Conservation (phyloP, 345 rosid species). For the Mangifera indica region DNA sequence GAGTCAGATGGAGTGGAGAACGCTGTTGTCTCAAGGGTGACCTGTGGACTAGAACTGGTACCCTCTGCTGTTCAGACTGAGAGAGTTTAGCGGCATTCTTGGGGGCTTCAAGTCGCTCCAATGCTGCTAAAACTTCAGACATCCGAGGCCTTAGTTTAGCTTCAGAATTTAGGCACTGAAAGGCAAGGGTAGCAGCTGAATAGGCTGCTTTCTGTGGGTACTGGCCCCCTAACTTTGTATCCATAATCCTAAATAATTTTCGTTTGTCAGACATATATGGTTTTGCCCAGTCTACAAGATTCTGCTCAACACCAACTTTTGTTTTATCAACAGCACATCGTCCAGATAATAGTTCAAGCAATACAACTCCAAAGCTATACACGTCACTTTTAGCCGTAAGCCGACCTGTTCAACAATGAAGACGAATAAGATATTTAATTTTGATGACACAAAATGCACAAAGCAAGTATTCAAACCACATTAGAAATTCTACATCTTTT, state of each 20-base stretch:
- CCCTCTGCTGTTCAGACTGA: constrained; percentile 32
- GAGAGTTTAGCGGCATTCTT: constrained; percentile 32
- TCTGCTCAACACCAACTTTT: constrained; percentile 80
- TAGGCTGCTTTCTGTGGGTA: constrained; percentile 86
- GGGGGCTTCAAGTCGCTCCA: constrained; percentile 61
- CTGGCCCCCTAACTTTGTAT: constrained; percentile 91
- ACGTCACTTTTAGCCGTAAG: constrained; percentile 93
- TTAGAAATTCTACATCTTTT: no score
- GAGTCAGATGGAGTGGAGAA: constrained; percentile 53
- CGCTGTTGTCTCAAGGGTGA: constrained; percentile 58
- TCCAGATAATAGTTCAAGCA: constrained; percentile 87
- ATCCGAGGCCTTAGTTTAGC: constrained; percentile 80
- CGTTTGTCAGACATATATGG: constrained; percentile 86
- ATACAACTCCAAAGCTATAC: constrained; percentile 93
- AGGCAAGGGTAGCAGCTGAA: constrained; percentile 76
- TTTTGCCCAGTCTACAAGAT: constrained; percentile 91
- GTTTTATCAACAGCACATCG: constrained; percentile 84
- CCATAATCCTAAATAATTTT: constrained; percentile 88
- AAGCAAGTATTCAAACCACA: not conserved
- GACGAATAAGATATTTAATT: constrained; percentile 17
- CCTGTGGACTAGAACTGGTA: constrained; percentile 39
- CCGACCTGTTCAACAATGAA: constrained; percentile 59
- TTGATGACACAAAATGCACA: not conserved
- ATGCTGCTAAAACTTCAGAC: constrained; percentile 70
- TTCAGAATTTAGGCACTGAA: constrained; percentile 60